Base-by-base conservation (phyloP, 345 rosid genomes). In the Aegle marmelos region DNA sequence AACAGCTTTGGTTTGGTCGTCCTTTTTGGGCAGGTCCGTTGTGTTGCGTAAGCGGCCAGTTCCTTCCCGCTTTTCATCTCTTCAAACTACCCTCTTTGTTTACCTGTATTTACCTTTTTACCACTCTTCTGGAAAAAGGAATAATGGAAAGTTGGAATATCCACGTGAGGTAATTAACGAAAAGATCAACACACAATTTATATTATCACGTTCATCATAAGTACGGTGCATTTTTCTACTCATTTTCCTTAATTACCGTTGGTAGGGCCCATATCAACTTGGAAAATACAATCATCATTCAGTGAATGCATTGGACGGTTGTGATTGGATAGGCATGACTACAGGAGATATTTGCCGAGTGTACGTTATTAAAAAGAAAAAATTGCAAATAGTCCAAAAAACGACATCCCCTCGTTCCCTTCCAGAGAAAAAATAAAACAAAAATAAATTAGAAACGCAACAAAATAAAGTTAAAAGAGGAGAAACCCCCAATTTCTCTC, bases 41-140 rank as follows among this genome's bases (percentile, higher is more conserved):
- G 82, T 79, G 79, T 82, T 72, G 87, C 81, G 79, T 82, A 54
- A 61, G 79, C 78, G 75, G 82, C 75, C 85, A 80, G 78, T 77
- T 68, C 75, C 81, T 27, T 11, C n/a, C 3, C 58, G 2, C 4
- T 28, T 17, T 39, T 27, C 1, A 5, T 54, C 17, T 7, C 63
- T 72, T 30, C 78, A 1, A 6, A 0, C 45, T 57, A 16, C 10
- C 69, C 63, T 14, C 22, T 5, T 28, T 14, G 33, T 62, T 63
- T 0, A 14, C 22, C 4, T 0, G 6, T 63, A 30, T 62, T 30
- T 75, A 50, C 70, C 7, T 8, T 25, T 45, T 48, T 75, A 25
- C 61, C 78, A 36, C 45, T 72, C 5, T 4, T 73, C 56, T 6
- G 17, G 17, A 45, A 45, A 41, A 45, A 0, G 48, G 50, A 45